A percentile compares a stretch with the other conserved stretches of the same genome.
These are phyloP conservation scores for Phylloporus rhodoxanthus DNA, from an alignment of 768 basidiomycete genomes.

Conservation along the genomic window DNA sequence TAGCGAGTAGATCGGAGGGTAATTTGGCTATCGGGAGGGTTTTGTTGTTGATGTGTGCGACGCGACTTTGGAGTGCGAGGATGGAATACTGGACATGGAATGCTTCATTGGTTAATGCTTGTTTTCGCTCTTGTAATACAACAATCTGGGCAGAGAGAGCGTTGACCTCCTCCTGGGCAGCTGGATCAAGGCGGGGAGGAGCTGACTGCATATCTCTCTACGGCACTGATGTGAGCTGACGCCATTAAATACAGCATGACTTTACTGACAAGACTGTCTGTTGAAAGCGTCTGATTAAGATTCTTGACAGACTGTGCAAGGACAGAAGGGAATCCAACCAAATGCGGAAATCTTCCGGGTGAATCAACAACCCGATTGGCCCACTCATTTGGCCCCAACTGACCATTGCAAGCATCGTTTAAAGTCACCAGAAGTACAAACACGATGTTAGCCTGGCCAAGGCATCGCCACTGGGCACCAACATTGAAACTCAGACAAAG, in stretches of 20 bases:
- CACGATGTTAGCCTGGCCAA: too few relatives aligned
- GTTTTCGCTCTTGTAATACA: conserved; percentile 19
- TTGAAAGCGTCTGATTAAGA: background rate
- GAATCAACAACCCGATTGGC: too few relatives aligned
- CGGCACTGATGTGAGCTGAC: conserved; percentile 16
- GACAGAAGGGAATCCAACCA: conserved; percentile 4
- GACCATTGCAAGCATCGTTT: too few relatives aligned
- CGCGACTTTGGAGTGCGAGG: conserved; percentile 27
- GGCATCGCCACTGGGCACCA: too few relatives aligned
- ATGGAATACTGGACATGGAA: conserved; percentile 26
- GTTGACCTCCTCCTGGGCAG: conserved; percentile 24
- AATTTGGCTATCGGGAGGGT: conserved; percentile 27
- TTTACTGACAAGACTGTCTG: conserved; percentile 22
- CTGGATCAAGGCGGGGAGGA: conserved; percentile 13
- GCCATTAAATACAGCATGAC: conserved; percentile 9
- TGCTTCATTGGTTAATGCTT: conserved; percentile 18
- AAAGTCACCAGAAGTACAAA: too few relatives aligned
- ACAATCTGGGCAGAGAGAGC: conserved; percentile 18
- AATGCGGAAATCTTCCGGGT: conserved; percentile 8
- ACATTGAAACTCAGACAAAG: background rate
- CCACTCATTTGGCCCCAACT: too few relatives aligned
- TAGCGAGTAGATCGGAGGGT: conserved; percentile 31
- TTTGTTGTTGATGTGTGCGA: conserved; percentile 28
- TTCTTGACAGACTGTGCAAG: background rate
- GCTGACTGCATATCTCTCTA: conserved; percentile 18